Evolutionary conservation across 1,284 basidiomycete species (phyloP), one percentile per base, ranked within the genome.

Genomic region (Rhodotorula sp.): DNA sequence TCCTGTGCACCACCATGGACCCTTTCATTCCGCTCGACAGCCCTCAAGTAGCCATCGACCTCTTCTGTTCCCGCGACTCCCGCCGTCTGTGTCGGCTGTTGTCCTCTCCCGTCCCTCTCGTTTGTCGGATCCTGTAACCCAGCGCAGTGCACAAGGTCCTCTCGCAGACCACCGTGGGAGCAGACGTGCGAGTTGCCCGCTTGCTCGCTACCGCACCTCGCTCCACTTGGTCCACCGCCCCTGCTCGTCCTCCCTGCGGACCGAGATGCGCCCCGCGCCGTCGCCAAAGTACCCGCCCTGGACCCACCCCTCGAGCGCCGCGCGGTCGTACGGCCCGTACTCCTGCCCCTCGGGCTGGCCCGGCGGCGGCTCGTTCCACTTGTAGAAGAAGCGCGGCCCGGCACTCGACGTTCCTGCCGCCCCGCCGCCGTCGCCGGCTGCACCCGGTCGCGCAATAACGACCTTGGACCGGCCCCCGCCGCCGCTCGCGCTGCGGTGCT

Each of bases 301-400:
- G 79, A 85, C 86, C 91, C 91, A 93, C 8, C 85, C 84, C 62
- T 84, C 85, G 85, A 93, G 87, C 72, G 92, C 89, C 7, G 89
- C 87, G 80, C 89, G 89, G 52, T 84, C 83, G 78, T 89, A 93
- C 10, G 91, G 91, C 3, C 91, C 91, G 78, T 90, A 92, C 5
- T 85, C 82, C 72, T 88, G 85, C 25, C 82, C 85, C 9, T 84
- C 84, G 80, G 13, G 78, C 80, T 69, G 74, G 23, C 65, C 77
- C 59, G 58, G 66, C 41, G 42, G 84, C 83, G 25, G 83, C 19
- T 71, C 64, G 14, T 86, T 85, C 91, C 91, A 93, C 78, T 86
- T 88, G 81, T 91, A 93, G 79, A 91, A 89, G 81, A 88, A 92
- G 64, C 73, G 67, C 23, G 67, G 49, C 3, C 49, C 61, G 17